Evolutionary conservation across 805 yeast species (phyloP).

Genomic region (Torulaspora franciscae): DNA sequence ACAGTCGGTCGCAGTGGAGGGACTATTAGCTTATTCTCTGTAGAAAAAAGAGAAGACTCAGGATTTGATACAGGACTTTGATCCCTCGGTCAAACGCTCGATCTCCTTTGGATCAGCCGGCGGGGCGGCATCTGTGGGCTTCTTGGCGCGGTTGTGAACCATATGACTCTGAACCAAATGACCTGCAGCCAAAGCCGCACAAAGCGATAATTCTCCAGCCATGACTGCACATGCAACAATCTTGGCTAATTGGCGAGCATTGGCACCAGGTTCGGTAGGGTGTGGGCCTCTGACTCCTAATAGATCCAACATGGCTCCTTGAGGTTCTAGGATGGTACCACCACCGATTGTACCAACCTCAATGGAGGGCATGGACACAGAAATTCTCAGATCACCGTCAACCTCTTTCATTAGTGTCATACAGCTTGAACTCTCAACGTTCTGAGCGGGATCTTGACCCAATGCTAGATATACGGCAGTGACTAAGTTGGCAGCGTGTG

Average conservation of each 20-base stretch:
- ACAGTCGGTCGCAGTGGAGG: neutral
- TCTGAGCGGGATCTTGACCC: slow-evolving; percentile 99
- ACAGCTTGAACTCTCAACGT: slow-evolving; percentile 96
- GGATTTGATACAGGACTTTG: slow-evolving; percentile 69
- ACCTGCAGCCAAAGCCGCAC: slow-evolving; percentile 97
- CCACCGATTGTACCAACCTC: slow-evolving; percentile 99
- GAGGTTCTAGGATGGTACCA: slow-evolving; percentile 96
- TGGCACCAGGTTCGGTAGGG: slow-evolving; percentile 86
- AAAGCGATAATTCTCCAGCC: slow-evolving; percentile 91
- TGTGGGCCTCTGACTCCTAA: slow-evolving; percentile 96
- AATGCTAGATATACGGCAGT: slow-evolving; percentile 93
- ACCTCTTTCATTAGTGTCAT: slow-evolving; percentile 87
- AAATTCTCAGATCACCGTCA: slow-evolving; percentile 76
- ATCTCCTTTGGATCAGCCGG: slow-evolving; percentile 37
- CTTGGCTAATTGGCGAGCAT: slow-evolving; percentile 88
- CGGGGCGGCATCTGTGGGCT: slow-evolving; percentile 34
- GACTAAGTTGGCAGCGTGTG: slow-evolving; percentile 94
- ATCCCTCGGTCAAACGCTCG: slow-evolving; percentile 58
- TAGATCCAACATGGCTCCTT: slow-evolving; percentile 90
- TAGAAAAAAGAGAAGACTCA: slow-evolving; percentile 23
- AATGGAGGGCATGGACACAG: slow-evolving; percentile 98
- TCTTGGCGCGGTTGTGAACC: slow-evolving; percentile 81
- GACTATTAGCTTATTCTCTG: neutral
- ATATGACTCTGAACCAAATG: slow-evolving; percentile 96
- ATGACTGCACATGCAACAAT: slow-evolving; percentile 91